Conservation (phyloP, 805 yeast genomes). For the Candida tallmaniae region DNA sequence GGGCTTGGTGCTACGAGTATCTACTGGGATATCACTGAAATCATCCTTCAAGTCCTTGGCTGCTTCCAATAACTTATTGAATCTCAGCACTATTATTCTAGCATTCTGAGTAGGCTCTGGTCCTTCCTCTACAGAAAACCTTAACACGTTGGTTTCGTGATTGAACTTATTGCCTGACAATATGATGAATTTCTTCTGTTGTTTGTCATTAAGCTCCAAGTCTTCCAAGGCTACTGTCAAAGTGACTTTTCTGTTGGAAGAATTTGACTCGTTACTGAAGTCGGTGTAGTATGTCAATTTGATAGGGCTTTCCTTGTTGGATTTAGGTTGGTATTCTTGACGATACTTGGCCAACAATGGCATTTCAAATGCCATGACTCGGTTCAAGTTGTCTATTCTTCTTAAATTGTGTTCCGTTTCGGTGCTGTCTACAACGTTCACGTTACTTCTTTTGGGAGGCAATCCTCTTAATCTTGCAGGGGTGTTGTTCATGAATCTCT, state of each 20-base stretch:
- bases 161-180: constrained; percentile 78
- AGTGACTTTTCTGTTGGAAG: constrained; percentile 60
- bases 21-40: constrained; percentile 77
- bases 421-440: constrained; percentile 32
- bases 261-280: constrained; percentile 72
- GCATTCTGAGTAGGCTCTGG: constrained; percentile 85
- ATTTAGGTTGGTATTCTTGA: constrained; percentile 55
- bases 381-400: constrained; percentile 67
- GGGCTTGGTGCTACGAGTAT: constrained; percentile 61
- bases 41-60: constrained; percentile 61
- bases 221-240: constrained; percentile 50
- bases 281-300: constrained; percentile 63
- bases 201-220: constrained; percentile 47
- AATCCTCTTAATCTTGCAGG: constrained; percentile 32
- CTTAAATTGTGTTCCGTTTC: constrained; percentile 50
- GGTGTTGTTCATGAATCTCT: constrained; percentile 37
- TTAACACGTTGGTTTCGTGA: constrained; percentile 52
- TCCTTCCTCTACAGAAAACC: constrained; percentile 60
- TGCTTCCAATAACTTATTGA: constrained; percentile 57
- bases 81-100: constrained; percentile 58
- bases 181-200: constrained; percentile 71
- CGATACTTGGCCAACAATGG: constrained; percentile 78
- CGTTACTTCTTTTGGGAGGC: constrained; percentile 35
- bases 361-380: constrained; percentile 88
- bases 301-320: constrained; percentile 46